Evolutionary conservation across 495 filamentous ascomycete genomes (phyloP), one percentile per base, ranked within the genome.

Genomic region (Annulohypoxylon maeteangense): DNA sequence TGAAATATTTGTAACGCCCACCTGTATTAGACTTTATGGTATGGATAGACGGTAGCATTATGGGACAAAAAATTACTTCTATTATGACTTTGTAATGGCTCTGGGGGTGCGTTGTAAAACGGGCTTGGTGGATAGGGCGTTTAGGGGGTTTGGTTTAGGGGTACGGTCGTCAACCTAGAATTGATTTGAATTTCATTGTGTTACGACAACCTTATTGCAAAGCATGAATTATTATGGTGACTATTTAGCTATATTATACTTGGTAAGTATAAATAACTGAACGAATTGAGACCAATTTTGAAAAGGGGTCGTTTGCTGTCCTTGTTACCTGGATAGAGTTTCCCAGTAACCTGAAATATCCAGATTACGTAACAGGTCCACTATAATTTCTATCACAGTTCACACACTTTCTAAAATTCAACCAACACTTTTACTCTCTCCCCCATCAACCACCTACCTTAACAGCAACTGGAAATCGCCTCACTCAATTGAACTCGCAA

Each of bases 1-100:
- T 93, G 71, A 88, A 84, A 71, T 80, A 81, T 74, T 69, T 82
- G 45, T 80, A 76, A 53, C 56, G 23, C 14, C 56, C 1, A 54
- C 7, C 18, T 67, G 56, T 54, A 63, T 59, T 32, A 61, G 56
- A 64, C 7, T 63, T 65, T 42, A 65, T 61, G 27, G 54, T 36
- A 65, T 50, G 27, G 59, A 14, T 29, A 42, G 20, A 23, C 23
- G 29, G 14, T 47, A 55, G 53, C 40, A 56, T 31, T 22, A 38
- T 18, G 12, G 47, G 20, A 20, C 22, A 57, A 56, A 36, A 57
- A 56, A 53, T 56, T 34, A 22, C 18, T 64, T 59, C 32, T 29
- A 45, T 65, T 67, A 51, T 23, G 61, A 54, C 31, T 34, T 50
- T 14, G 45, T 63, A 53, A 59, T 29, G 55, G 32, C 34, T 32